Evolutionary conservation across 129 eudicot species (phyloP).

Genomic region (Mikania micrantha): DNA sequence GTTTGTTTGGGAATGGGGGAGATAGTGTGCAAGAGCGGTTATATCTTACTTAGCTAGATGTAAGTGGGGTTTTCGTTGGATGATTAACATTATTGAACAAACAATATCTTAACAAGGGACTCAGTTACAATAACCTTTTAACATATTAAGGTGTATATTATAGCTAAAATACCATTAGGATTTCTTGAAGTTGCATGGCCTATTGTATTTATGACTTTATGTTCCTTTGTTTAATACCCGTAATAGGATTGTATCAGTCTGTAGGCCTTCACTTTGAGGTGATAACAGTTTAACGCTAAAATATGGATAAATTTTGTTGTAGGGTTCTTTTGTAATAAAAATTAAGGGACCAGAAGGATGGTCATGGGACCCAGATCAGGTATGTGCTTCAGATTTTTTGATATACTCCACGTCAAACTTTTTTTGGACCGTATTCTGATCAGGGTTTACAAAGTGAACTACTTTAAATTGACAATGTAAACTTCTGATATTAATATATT

Average conservation of each 20-base stretch:
- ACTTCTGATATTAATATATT: slow-evolving; percentile 6
- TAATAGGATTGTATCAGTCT: neutral
- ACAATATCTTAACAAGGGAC: neutral
- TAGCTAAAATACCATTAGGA: neutral
- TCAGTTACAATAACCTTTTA: neutral
- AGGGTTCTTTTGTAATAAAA: slow-evolving; percentile 92
- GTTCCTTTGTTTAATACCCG: neutral
- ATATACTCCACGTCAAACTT: neutral
- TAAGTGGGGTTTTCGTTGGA: slow-evolving; percentile 6
- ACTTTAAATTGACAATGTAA: slow-evolving; percentile 3
- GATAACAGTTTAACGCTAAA: neutral
- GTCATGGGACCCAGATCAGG: slow-evolving; percentile 90
- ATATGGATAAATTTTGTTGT: slow-evolving; percentile 21
- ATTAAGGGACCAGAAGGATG: slow-evolving; percentile 96
- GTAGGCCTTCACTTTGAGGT: slow-evolving; percentile 17
- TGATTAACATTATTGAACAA: slow-evolving; percentile 4
- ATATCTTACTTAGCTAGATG: neutral
- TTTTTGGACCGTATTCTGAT: slow-evolving; percentile 3
- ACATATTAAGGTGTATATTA: neutral
- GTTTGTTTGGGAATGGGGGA: neutral
- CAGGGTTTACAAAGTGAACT: slow-evolving; percentile 6
- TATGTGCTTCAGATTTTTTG: slow-evolving; percentile 26
- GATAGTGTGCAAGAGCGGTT: neutral
- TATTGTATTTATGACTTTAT: neutral
- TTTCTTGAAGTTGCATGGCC: neutral